Evolutionary conservation across 768 basidiomycete species (phyloP), one percentile per base, ranked within the genome.

Genomic region (Auricularia heimuer): DNA sequence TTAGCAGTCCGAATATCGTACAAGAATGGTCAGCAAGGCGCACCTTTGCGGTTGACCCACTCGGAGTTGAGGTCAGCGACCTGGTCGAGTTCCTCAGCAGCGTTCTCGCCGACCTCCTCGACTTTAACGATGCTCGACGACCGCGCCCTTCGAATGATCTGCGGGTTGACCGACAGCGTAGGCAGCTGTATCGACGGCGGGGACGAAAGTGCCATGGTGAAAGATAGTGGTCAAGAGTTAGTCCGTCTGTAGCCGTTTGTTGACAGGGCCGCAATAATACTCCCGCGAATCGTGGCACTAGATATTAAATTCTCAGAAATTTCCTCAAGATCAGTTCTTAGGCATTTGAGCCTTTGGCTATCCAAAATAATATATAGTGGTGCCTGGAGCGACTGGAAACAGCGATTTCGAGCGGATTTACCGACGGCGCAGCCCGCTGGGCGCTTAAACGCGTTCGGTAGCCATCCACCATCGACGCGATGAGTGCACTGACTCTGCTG

Each of bases 11-110:
- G 62, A 64, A 64, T 33, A 42, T 24, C 45, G n/a, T 56, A 11
- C 18, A 6, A 6, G 56, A 14, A 29, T 4, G 45, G 42, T 35
- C 58, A 47, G 61, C 33, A 24, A 3, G 21, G 72, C 76, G 62
- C 54, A 90, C 93, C 93, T 78, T 96, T 96, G 66, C 88, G 84
- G 71, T 96, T 94, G 72, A 96, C 93, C 93, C 93, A 96, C 72
- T 92, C 85, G 21, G 91, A 90, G 72, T 96, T 96, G 67, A 89
- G 84, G 73, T 94, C 93, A 65, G 83, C 81, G 70, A 84, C 85
- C 71, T 90, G 87, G 79, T 94, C 92, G 34, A 90, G 80, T 70
- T 92, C 89, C 70, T 94, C 90, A 61, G 84, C 77, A 12, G 84
- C 82, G 62, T 86, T 79, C 71, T 85, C 86, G 54, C 86, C 88